These are phyloP conservation scores for Yamadazyma blattariae DNA, from an alignment of 1,139 yeast genomes.

Conservation along the genomic window DNA sequence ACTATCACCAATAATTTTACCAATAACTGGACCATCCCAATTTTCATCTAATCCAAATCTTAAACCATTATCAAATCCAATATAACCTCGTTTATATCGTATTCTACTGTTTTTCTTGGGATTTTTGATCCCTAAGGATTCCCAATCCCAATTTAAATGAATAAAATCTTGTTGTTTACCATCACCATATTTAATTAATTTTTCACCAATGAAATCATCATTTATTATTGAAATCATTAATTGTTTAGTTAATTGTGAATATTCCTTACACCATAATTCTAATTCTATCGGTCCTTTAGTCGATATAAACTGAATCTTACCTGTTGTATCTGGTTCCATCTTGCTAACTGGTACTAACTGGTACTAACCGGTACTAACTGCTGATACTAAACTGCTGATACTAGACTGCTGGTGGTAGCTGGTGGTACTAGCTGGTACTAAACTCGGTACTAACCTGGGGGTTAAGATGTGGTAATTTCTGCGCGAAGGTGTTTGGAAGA, in stretches of 20 bases:
- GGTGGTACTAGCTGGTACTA: too few species aligned
- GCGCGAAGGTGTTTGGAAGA: too few species aligned
- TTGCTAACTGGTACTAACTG: too few species aligned
- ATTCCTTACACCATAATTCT: constrained; percentile 72
- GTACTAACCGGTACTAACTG: too few species aligned
- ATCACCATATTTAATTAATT: too few species aligned
- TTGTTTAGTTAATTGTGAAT: constrained; percentile 47
- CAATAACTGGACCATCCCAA: constrained; percentile 32
- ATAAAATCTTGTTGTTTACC: background rate
- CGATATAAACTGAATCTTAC: constrained; percentile 55
- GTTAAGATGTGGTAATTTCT: too few species aligned
- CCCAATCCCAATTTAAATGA: too few species aligned
- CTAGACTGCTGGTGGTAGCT: too few species aligned
- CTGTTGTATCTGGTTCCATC: constrained; percentile 59
- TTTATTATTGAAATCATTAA: constrained; percentile 51
- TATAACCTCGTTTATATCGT: constrained; percentile 52
- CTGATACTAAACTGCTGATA: too few species aligned
- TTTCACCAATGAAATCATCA: constrained; percentile 37
- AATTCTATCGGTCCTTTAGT: constrained; percentile 59
- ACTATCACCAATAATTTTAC: constrained; percentile 60
- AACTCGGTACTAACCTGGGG: too few species aligned
- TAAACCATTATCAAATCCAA: constrained; percentile 31
- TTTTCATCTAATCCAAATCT: background rate
- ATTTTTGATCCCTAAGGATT: background rate
- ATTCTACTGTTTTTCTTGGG: constrained; percentile 46